Percentiles rank a stretch among this genome's conserved stretches.
Conservation (phyloP, 352 stramenopile species). For the Phytophthora brassicae region DNA sequence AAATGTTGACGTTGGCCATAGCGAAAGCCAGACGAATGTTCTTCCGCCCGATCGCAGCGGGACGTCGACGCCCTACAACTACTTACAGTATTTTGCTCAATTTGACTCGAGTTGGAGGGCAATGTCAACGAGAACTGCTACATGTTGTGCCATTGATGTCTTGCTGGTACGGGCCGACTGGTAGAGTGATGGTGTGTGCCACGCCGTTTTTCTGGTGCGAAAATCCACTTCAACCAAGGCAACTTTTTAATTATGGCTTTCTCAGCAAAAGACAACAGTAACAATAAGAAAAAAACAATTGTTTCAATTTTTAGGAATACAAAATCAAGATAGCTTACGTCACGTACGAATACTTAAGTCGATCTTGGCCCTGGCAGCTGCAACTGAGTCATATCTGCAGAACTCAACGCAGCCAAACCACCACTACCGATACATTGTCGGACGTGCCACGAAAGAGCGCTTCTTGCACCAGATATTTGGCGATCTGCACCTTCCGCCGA, state of each 20-base stretch:
- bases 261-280: background rate
- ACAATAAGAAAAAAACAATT: background rate
- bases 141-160: too few relatives aligned
- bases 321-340: slow-evolving; percentile 22
- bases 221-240: slow-evolving; percentile 19
- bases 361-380: too few relatives aligned
- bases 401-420: slow-evolving; percentile 85
- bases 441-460: slow-evolving; percentile 87
- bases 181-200: slow-evolving; percentile 6
- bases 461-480: slow-evolving; percentile 91
- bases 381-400: too few relatives aligned
- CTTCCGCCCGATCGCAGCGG: slow-evolving; percentile 12
- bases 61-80: background rate
- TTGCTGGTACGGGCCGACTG: too few relatives aligned
- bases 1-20: slow-evolving; percentile 20
- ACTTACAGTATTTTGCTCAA: too few relatives aligned
- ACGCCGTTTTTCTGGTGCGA: slow-evolving; percentile 6
- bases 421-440: slow-evolving; percentile 92
- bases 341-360: slow-evolving; percentile 25
- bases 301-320: slow-evolving; percentile 18
- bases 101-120: too few relatives aligned
- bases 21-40: slow-evolving; percentile 19
- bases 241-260: slow-evolving; percentile 2
- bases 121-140: too few relatives aligned
- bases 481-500: slow-evolving; percentile 89